phyloP scores from a whole-genome alignment of 1,139 yeast species.

The Pichia sp. region DNA sequence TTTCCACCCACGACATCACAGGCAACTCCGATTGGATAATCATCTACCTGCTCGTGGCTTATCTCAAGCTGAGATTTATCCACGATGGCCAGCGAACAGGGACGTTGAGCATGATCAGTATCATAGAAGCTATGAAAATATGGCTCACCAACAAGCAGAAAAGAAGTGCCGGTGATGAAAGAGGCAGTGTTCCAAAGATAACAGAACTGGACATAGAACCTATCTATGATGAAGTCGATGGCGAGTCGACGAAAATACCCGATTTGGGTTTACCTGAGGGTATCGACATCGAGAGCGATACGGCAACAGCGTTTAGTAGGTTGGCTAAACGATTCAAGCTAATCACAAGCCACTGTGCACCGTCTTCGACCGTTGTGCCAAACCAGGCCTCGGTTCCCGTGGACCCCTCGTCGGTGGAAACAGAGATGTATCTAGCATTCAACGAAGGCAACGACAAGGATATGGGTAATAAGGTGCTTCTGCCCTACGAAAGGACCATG shows the following conservation, averaged over 20 bases:
- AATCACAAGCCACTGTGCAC: not conserved
- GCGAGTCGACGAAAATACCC: not conserved
- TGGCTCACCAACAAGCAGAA: slow-evolving; percentile 18
- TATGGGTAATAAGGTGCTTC: not conserved
- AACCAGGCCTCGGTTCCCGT: not conserved
- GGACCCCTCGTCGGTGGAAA: slow-evolving; percentile 7
- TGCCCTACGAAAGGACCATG: slow-evolving; percentile 27
- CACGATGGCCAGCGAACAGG: slow-evolving; percentile 19
- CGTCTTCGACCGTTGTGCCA: not conserved
- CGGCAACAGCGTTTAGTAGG: not conserved
- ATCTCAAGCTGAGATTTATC: slow-evolving; percentile 24
- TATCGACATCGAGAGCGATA: not conserved
- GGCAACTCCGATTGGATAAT: slow-evolving; percentile 27
- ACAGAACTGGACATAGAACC: not conserved
- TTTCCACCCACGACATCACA: slow-evolving; percentile 10
- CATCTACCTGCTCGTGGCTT: slow-evolving; percentile 22
- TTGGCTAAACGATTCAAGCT: not conserved
- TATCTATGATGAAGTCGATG: not conserved
- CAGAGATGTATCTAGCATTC: slow-evolving; percentile 1
- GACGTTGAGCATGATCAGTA: slow-evolving; percentile 21
- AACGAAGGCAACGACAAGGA: not conserved
- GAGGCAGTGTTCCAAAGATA: not conserved
- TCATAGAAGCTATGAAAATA: slow-evolving; percentile 20
- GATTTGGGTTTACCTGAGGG: not conserved
- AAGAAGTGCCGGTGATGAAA: not conserved